Evolutionary conservation across 1,284 basidiomycete genomes (phyloP).

Genomic region (Mycosarcoma mackinlayi): DNA sequence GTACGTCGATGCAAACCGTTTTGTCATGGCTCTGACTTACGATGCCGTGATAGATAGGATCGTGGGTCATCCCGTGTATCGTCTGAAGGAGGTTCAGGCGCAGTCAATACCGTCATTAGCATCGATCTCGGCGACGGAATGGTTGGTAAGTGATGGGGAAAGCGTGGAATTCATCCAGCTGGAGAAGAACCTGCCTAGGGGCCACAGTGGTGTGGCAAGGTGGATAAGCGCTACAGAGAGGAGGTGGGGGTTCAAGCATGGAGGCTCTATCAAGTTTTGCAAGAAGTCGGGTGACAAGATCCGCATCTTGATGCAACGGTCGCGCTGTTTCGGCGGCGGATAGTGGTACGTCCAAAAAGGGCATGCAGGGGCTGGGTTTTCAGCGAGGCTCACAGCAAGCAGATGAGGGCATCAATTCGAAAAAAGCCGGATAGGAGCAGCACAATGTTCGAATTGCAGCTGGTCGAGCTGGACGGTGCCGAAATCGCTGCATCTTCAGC

Average conservation of each 20-base stretch:
- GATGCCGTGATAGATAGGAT: conserved; percentile 14
- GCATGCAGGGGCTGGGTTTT: conserved; percentile 33
- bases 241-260: conserved; percentile 2
- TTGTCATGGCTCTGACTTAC: conserved; percentile 34
- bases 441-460: conserved; percentile 36
- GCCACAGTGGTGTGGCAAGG: background rate
- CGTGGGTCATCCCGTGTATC: conserved; percentile 26
- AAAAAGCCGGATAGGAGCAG: background rate
- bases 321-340: background rate
- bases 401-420: background rate
- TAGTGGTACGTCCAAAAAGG: background rate
- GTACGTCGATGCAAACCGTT: conserved; percentile 40
- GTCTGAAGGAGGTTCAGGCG: conserved; percentile 3
- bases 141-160: conserved; percentile 17
- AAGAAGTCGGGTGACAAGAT: conserved; percentile 6
- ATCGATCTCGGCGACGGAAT: conserved; percentile 26
- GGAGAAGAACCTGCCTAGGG: conserved; percentile 10
- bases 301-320: conserved; percentile 21
- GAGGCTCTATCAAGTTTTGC: conserved; percentile 23
- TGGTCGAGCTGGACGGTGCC: conserved; percentile 15
- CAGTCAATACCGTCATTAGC: conserved; percentile 22
- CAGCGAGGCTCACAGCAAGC: background rate
- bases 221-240: conserved; percentile 10
- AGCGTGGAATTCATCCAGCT: conserved; percentile 7
- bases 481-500: background rate